phyloP scores from a whole-genome alignment of 179 eudicot species.

The Actinidia polygama region DNA sequence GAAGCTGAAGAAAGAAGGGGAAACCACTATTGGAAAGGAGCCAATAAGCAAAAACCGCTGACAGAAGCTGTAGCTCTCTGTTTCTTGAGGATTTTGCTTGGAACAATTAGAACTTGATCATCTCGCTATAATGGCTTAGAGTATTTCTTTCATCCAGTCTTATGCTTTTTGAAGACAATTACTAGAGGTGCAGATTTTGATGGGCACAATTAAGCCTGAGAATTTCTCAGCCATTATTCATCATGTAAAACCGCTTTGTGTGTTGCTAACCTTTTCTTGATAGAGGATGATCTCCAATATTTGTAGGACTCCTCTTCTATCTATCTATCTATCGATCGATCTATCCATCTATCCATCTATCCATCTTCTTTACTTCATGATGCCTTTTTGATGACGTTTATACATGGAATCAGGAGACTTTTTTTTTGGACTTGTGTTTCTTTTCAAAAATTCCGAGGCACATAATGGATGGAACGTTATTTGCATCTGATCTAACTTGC shows the following conservation, averaged over 20 bases:
- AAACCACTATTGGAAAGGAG: neutral
- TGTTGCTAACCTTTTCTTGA: neutral
- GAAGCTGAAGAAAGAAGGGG: neutral
- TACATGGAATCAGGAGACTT: too few relatives aligned
- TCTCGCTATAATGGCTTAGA: neutral
- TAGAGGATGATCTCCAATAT: too few relatives aligned
- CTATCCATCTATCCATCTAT: too few relatives aligned
- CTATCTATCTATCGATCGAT: neutral
- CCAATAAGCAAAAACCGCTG: neutral
- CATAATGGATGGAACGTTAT: neutral
- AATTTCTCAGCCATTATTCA: neutral
- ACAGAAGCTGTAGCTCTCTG: neutral
- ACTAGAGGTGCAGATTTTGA: neutral
- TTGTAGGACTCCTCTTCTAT: neutral
- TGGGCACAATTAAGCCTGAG: neutral
- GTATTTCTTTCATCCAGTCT: neutral
- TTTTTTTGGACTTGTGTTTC: neutral
- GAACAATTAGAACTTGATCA: neutral
- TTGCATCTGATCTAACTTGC: neutral
- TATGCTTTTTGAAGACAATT: neutral
- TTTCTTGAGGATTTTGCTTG: neutral
- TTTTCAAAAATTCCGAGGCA: neutral
- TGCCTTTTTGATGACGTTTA: neutral
- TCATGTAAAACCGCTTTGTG: neutral
- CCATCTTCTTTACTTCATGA: neutral